Base-by-base conservation (phyloP, 1,284 basidiomycete species). In the Pseudozyma pruni region DNA sequence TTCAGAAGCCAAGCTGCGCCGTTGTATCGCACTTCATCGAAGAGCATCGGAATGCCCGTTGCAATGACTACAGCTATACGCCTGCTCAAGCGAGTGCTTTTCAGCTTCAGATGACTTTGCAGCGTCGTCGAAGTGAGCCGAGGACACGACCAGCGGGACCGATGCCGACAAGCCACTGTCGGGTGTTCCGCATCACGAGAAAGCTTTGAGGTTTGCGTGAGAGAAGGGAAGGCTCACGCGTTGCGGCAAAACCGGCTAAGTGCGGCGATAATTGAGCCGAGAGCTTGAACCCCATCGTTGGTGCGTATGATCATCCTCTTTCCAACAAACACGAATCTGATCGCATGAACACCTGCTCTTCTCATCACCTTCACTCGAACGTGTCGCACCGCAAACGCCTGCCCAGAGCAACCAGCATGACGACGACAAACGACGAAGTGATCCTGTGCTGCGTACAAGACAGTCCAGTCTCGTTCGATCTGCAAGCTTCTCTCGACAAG, bases 361-460 rank as follows among this genome's bases (percentile, higher is more conserved):
- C 43, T 6, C 20, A 13, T n/a, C 32, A 3, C 8, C n/a, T 29
- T 7, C 44, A 11, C 16, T 14, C 10, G 9, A 9, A 23, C n/a
- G 19, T 8, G n/a, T 19, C 25, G 8, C 27, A 25, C 6, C 25
- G 40, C 8, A 23, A 13, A 17, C 33, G 4, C 14, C 10, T 11
- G 14, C 27, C 7, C 4, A 29, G 5, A 34, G 8, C 10, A 29
- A 23, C n/a, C n/a, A n/a, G n/a, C 2, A 54, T 49, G 31, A 35
- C 40, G 6, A 29, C 22, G 13, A 14, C 32, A 16, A 41, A 38
- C 49, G 66, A 69, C 41, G 66, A 69, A 40, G 38, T 59, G 22
- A 50, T 69, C 37, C 66, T 69, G 16, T 62, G 58, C 50, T 61
- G 59, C 39, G 73, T 75, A 8, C 73, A 75, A 31, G 71, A 72